Base-by-base conservation (phyloP, 2,329 filamentous ascomycete genomes). In the Domatiomyces globalis region DNA sequence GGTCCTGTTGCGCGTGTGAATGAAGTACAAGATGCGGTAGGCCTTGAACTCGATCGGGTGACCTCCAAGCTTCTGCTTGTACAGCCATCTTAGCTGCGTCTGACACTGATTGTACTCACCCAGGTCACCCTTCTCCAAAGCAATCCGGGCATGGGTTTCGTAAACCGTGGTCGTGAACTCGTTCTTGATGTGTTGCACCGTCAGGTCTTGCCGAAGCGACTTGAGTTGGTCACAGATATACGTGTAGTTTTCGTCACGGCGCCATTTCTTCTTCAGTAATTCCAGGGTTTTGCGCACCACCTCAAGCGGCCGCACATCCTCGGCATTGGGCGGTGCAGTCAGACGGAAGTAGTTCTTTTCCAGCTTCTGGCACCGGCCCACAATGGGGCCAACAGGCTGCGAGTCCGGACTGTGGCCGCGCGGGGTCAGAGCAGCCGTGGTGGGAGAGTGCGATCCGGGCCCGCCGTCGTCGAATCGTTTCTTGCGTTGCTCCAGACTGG, bases 31-130 rank as follows among this genome's bases (percentile, higher is more conserved):
- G 72, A 98, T 95, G 79, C 92, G 90, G 76, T 98, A 98, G 58
- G 90, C 92, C 79, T 92, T 92, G 73, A 98, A 98, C 71, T 98
- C 92, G 72, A 86, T 83, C 65, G 86, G 81, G 69, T 89, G 88
- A 63, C 90, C 92, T 65, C 87, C 87, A 67, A 95, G 74, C 60
- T 86, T 85, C 72, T 87, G 80, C 68, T 80, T 80, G 71, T 98
- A 96, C 63, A 98, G 75, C 59, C 85, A 87, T 69, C 87, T 87
- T 66, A 98, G 77, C 73, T 98, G 92, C 64, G 92, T 96, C 75
- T 98, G 92, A 71, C 92, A 98, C 78, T 98, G 92, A 75, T 98
- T 98, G 92, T 98, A 98, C 92, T 98, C 92, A 98, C 92, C 90
- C 75, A 96, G 80, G 76, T 98, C 92, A 72, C 86, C 88, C 78